phyloP scores from a whole-genome alignment of 352 stramenopile species.

The Globisporangium ultimum region DNA sequence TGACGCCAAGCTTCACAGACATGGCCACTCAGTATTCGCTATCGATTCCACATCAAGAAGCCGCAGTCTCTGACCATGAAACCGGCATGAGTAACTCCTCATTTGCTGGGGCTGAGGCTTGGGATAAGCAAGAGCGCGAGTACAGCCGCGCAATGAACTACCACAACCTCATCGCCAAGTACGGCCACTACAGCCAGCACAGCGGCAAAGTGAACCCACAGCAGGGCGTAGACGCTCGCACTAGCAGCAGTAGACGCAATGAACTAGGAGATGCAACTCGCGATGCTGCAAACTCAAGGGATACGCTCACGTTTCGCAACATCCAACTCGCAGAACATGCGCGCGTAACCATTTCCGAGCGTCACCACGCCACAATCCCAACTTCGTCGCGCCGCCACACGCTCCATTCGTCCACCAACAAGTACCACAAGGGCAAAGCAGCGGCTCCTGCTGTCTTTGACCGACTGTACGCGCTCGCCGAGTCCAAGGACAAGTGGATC shows the following conservation, averaged over 20 bases:
- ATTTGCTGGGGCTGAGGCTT: background rate
- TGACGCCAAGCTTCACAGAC: no score
- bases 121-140: slow-evolving; percentile 31
- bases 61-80: background rate
- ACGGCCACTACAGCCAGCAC: slow-evolving; percentile 69
- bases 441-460: slow-evolving; percentile 40
- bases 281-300: slow-evolving; percentile 11
- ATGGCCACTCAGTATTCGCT: background rate
- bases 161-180: slow-evolving; percentile 72
- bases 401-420: slow-evolving; percentile 1
- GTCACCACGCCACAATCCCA: slow-evolving; percentile 4
- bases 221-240: no score
- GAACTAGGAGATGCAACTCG: background rate
- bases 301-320: slow-evolving; percentile 32
- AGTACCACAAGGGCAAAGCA: slow-evolving; percentile 26
- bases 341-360: slow-evolving; percentile 2
- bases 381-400: slow-evolving; percentile 9
- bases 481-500: slow-evolving; percentile 74
- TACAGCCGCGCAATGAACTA: slow-evolving; percentile 63
- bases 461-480: slow-evolving; percentile 63
- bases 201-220: slow-evolving; percentile 51
- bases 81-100: background rate
- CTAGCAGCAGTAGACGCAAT: background rate
- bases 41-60: background rate
- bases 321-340: slow-evolving; percentile 33